Base-by-base conservation (phyloP, 148 eudicot species). In the Heliamphora exappendiculata region DNA sequence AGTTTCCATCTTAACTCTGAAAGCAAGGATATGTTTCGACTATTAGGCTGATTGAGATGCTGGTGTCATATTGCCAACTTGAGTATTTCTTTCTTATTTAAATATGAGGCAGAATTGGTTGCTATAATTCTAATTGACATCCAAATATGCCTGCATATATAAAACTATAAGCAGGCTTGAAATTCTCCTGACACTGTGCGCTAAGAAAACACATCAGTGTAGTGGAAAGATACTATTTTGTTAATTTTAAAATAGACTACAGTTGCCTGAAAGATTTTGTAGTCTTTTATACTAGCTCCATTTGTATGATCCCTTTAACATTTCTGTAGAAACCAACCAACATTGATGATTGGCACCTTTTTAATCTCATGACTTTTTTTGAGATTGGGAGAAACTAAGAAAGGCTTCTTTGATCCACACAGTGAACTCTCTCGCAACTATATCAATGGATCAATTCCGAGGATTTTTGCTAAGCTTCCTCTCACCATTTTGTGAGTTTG, bases 361-460 rank as follows among this genome's bases (percentile, higher is more conserved):
- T 24, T 22, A 20, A 41, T 5, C 6, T 28, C 4, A 14, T 49
- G 31, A 28, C n/a, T 16, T 19, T 20, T n/a, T 45, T 34, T 45
- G 70, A 47, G 39, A 75, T 19, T 63, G 29, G 16, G 5, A 4
- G 59, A 22, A 22, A 63, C 76, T 78, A 78, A 78, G 60, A 34
- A 51, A 41, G 51, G 57, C 29, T 73, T 73, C 2, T 78, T 73
- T 74, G 63, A 57, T 62, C 66, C 55, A 76, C 72, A 71, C 83
- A 93, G 98, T 64, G 97, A 94, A 64, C 85, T 95, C 59, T 20
- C 86, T 66, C 83, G 84, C 69, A 95, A 92, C 81, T 87, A 87
- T 76, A 76, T 95, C 54, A 72, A 80, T 78, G 99, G 99, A 70
- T 73, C 89, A 22, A 88, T 95, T 77, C 99, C 97, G 12, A 39